Conservation (phyloP, 176 grass and related monocot genomes). For the Carex kokanica region DNA sequence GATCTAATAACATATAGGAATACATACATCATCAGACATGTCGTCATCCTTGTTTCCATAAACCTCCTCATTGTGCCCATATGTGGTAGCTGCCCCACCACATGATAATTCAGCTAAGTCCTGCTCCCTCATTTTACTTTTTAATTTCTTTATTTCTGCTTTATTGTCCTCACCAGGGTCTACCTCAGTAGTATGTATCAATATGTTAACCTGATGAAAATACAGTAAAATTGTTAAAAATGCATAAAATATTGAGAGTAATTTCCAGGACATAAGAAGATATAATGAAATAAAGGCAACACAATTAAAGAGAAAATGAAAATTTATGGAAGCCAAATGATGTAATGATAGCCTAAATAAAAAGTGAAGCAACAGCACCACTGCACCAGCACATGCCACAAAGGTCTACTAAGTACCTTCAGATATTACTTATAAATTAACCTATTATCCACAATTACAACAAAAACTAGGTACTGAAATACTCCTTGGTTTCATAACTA, state of each 20-base stretch:
- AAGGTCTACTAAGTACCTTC: background rate
- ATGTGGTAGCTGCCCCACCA: background rate
- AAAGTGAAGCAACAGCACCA: background rate
- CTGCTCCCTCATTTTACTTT: conserved; percentile 37
- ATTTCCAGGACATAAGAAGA: background rate
- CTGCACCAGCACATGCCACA: background rate
- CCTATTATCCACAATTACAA: background rate
- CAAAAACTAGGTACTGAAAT: background rate
- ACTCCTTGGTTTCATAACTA: background rate
- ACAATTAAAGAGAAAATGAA: background rate
- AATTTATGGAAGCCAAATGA: conserved; percentile 2
- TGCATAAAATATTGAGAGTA: background rate
- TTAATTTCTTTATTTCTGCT: conserved; percentile 34
- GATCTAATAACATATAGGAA: background rate
- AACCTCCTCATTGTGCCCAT: background rate
- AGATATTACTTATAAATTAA: background rate
- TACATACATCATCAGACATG: background rate
- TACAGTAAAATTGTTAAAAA: conserved; percentile 7
- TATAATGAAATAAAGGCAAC: background rate
- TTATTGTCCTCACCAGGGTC: background rate
- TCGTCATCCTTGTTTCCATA: background rate
- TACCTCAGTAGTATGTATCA: conserved; percentile 58
- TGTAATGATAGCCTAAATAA: background rate
- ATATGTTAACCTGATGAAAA: conserved; percentile 61
- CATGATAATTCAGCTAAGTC: conserved; percentile 38